Percentiles rank a stretch among this genome's conserved stretches.
Conservation (phyloP, 192 early-diverging fungal genomes). For the Coemansia sp. region DNA sequence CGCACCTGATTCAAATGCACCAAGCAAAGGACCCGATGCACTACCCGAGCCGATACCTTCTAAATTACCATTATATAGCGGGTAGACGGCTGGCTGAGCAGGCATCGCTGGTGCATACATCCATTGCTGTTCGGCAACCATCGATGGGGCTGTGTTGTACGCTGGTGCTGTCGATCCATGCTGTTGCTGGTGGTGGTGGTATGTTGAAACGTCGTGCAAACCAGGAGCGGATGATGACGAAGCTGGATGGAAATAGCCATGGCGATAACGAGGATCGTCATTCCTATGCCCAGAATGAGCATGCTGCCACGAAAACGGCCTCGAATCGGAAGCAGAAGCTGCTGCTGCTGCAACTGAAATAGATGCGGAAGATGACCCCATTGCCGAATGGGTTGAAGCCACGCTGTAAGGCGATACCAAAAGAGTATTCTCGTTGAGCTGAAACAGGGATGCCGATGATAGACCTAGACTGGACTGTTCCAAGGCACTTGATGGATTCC, state of each 20-base stretch:
- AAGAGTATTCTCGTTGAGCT: slow-evolving; percentile 11
- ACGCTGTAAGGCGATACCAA: slow-evolving; percentile 2
- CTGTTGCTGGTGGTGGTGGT: background rate
- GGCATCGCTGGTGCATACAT: background rate
- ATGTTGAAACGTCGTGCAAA: no score
- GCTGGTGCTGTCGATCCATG: background rate
- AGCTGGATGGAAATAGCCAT: no score
- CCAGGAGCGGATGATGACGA: no score
- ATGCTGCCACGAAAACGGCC: slow-evolving; percentile 5
- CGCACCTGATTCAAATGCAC: slow-evolving; percentile 22
- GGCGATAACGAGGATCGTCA: no score
- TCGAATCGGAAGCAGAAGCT: background rate
- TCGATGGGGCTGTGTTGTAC: background rate
- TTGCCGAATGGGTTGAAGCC: background rate
- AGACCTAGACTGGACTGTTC: background rate
- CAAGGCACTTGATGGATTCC: background rate
- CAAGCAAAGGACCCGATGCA: slow-evolving; percentile 6
- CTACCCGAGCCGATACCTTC: background rate
- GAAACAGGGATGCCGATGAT: slow-evolving; percentile 27
- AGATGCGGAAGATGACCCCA: no score
- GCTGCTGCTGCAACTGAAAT: no score
- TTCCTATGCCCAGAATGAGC: no score
- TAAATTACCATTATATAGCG: no score
- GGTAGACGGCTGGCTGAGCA: background rate
- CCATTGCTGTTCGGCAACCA: background rate